phyloP scores from a whole-genome alignment of 2,329 filamentous ascomycete species.

The Monilinia fructicola region DNA sequence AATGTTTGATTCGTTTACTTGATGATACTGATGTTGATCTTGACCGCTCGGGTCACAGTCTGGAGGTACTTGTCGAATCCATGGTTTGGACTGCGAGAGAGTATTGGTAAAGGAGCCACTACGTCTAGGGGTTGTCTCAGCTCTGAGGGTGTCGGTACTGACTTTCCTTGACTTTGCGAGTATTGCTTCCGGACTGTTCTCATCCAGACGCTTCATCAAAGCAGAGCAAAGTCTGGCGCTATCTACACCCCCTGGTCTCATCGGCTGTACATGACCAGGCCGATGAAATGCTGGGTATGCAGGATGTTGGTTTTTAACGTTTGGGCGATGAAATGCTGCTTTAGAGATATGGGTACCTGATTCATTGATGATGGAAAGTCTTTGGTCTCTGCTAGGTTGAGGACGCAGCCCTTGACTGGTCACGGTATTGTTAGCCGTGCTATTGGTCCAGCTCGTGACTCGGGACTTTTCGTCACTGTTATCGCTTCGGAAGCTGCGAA shows the following conservation, averaged over 20 bases:
- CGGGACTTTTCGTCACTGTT: conserved; percentile 57
- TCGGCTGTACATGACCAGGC: conserved; percentile 23
- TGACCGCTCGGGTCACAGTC: conserved; percentile 22
- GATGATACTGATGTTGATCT: neutral
- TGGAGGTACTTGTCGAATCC: conserved; percentile 34
- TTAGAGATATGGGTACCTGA: conserved; percentile 48
- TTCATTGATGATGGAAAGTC: conserved; percentile 65
- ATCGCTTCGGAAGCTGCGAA: conserved; percentile 49
- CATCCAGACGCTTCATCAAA: conserved; percentile 56
- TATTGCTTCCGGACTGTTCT: conserved; percentile 41
- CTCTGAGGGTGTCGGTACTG: conserved; percentile 29
- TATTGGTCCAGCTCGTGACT: conserved; percentile 67
- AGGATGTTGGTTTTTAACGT: conserved; percentile 36
- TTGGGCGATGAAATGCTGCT: conserved; percentile 40
- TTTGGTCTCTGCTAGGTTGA: conserved; percentile 51
- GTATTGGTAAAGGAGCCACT: conserved; percentile 29
- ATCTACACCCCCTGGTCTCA: conserved; percentile 44
- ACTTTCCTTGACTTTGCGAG: conserved; percentile 29
- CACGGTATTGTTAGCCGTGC: conserved; percentile 57
- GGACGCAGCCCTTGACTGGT: conserved; percentile 42
- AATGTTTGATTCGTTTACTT: conserved; percentile 27
- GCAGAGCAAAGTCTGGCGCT: conserved; percentile 63
- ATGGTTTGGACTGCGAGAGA: conserved; percentile 27
- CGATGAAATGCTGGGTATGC: conserved; percentile 34
- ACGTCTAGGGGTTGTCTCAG: conserved; percentile 23